Evolutionary conservation across 305 asterid species (phyloP).

Genomic region (Plantago coronopus): DNA sequence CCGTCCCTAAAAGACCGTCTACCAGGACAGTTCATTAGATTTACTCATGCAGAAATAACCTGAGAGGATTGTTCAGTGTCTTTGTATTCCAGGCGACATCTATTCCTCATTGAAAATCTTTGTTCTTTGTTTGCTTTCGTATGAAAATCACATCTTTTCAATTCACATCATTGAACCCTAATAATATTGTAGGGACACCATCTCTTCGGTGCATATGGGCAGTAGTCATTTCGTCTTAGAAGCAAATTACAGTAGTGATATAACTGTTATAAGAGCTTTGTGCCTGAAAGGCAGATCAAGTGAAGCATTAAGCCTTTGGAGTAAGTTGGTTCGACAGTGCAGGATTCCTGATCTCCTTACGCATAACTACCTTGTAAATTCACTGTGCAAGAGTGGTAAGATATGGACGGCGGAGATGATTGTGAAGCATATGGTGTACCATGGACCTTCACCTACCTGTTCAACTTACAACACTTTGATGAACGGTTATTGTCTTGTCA

Average conservation of each 20-base stretch:
- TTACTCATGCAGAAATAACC: not conserved
- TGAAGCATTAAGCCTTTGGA: conserved; percentile 57
- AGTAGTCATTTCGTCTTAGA: conserved; percentile 28
- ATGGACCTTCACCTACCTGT: conserved; percentile 70
- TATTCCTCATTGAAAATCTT: too few species aligned
- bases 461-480: conserved; percentile 77
- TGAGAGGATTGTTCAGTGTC: conserved; percentile 14
- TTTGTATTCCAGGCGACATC: too few species aligned
- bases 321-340: conserved; percentile 41
- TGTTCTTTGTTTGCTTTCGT: too few species aligned
- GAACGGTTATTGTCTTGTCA: conserved; percentile 56
- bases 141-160: not conserved
- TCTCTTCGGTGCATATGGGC: conserved; percentile 36
- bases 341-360: conserved; percentile 57
- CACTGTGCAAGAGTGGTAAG: conserved; percentile 62
- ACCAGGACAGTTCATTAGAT: too few species aligned
- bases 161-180: not conserved
- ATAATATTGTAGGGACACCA: conserved; percentile 54
- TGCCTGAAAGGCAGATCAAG: conserved; percentile 63
- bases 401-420: conserved; percentile 61
- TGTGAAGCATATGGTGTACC: conserved; percentile 49
- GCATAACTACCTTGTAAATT: conserved; percentile 65
- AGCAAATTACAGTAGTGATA: conserved; percentile 29
- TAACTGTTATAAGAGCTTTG: conserved; percentile 46
- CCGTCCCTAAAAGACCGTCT: too few species aligned